phyloP scores from a whole-genome alignment of 1,139 yeast species.

The Debaryomyces psychrophilus region DNA sequence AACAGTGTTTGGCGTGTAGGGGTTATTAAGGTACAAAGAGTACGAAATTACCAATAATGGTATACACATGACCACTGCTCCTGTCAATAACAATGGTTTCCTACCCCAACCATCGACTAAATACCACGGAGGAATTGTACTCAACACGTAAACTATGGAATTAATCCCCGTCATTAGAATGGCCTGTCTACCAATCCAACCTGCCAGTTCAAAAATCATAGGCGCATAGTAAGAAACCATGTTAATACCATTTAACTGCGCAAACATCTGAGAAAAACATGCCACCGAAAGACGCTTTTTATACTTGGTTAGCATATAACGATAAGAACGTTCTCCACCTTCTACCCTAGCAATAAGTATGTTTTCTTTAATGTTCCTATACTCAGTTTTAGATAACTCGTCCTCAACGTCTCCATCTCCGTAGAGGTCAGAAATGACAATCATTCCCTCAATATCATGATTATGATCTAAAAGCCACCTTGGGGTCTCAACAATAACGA shows the following conservation, averaged over 20 bases:
- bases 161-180: constrained; percentile 93
- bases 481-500: constrained; percentile 82
- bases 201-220: constrained; percentile 90
- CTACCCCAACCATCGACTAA: constrained; percentile 91
- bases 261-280: constrained; percentile 88
- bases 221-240: constrained; percentile 94
- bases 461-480: constrained; percentile 88
- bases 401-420: constrained; percentile 59
- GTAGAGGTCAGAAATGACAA: constrained; percentile 50
- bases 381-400: constrained; percentile 60
- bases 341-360: constrained; percentile 68
- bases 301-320: constrained; percentile 65
- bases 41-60: constrained; percentile 68
- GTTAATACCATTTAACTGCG: constrained; percentile 91
- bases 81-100: constrained; percentile 75
- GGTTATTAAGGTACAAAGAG: constrained; percentile 60
- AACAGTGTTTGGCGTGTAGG: constrained; percentile 69
- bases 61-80: constrained; percentile 78
- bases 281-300: constrained; percentile 83
- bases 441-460: constrained; percentile 81
- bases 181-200: constrained; percentile 89
- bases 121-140: constrained; percentile 91
- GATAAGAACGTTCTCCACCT: constrained; percentile 67
- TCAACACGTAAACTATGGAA: constrained; percentile 68
- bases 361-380: constrained; percentile 48